Evolutionary conservation across 2,329 filamentous ascomycete genomes (phyloP), one percentile per base, ranked within the genome.

Genomic region (Epichloe sp.): DNA sequence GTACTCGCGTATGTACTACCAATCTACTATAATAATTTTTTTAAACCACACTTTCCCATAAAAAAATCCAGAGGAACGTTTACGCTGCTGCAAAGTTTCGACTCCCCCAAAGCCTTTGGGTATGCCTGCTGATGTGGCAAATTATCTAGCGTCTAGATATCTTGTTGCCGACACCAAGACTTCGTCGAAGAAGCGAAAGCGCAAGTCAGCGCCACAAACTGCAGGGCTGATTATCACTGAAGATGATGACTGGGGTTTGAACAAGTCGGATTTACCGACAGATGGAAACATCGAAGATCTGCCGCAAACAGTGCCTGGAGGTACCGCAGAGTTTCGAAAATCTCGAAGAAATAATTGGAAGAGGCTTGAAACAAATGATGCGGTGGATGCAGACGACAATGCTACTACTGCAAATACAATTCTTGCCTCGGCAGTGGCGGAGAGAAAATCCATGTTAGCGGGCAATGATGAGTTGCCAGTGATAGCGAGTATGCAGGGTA

Each of bases 121-220:
- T 23, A 80, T 80, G 77, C 69, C 77, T 43, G 72, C 73, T 54
- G 76, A 80, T 58, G 77, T 96, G 57, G 83, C 88, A 53, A 82
- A 83, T 62, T 98, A 97, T 63, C 80, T 98, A 37, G 90, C 91
- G 38, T 85, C 88, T 56, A 93, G 89, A 67, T 98, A 98, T 66
- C 82, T 98, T 47, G 71, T 76, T 51, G 72, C 77, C 41, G 76
- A 80, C 54, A 67, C 73, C 5, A 79, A 78, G 55, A 74, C 77
- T 17, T 60, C 52, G 5, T 54, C 70, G 47, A 83, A 83, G 62
- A 84, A 83, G 63, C 75, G 78, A 54, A 85, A 84, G 68, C 75
- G 78, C 60, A 83, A 82, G 64, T 67, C 75, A 52, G 61, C 66
- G 19, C 8, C 48, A 3, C 37, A 21, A 48, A 55, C 65, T 48